A percentile compares a stretch with the other conserved stretches of the same genome.
phyloP scores from a whole-genome alignment of 129 eudicot genomes.

The Pseudognaphalium luteoalbum region DNA sequence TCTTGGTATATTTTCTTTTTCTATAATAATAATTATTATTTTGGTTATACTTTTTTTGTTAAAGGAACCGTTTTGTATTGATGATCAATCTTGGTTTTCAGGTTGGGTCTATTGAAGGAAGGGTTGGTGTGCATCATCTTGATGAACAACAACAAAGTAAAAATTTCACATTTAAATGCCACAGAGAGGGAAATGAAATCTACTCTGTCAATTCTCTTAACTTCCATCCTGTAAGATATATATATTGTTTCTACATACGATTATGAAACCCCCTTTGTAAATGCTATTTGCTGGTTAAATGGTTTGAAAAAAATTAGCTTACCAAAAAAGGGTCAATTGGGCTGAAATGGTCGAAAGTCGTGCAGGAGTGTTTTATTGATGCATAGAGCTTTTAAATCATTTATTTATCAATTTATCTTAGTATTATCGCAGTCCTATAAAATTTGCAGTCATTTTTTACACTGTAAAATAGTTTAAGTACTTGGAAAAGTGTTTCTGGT shows the following conservation, averaged over 20 bases:
- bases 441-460: background rate
- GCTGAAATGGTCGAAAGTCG: background rate
- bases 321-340: background rate
- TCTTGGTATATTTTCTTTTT: constrained; percentile 53
- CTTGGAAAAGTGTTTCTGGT: background rate
- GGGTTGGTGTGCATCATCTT: constrained; percentile 96
- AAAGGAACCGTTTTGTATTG: background rate
- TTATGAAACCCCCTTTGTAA: background rate
- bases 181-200: constrained; percentile 78
- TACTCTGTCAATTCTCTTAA: constrained; percentile 86
- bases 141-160: constrained; percentile 79
- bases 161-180: constrained; percentile 96
- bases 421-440: no score
- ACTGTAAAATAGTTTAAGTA: background rate
- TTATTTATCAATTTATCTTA: no score
- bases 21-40: no score
- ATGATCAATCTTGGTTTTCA: constrained; percentile 30
- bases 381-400: no score
- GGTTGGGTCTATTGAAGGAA: constrained; percentile 99
- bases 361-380: no score
- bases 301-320: no score
- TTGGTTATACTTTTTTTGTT: background rate
- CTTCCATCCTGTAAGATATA: constrained; percentile 87
- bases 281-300: constrained; percentile 1
- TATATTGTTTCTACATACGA: constrained; percentile 3